Base-by-base conservation (phyloP, 352 stramenopile genomes). In the Globisporangium orthogonon region DNA sequence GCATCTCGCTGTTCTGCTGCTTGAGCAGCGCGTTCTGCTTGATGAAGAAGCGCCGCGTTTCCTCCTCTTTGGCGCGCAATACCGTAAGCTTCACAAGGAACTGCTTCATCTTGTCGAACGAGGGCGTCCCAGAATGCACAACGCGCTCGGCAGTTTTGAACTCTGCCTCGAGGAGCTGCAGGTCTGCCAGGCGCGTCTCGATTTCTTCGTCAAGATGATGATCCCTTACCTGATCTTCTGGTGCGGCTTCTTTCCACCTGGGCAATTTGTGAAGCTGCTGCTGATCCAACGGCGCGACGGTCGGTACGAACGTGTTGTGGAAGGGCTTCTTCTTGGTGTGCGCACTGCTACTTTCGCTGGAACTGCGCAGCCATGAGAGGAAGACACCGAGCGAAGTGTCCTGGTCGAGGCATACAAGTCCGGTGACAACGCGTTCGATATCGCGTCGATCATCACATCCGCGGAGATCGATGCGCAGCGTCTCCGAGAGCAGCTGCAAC, bases 101-200 rank as follows among this genome's bases (percentile, higher is more conserved):
- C 31, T 57, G 50, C 56, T 92, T 90, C 43, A 92, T 67, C 54
- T 90, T 92, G 17, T 92, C 77, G 50, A 90, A 90, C n/a, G 64
- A 74, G 2, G 78, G 76, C 0, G 70, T 59, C 0, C 82, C 82
- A 0, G 63, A 78, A 52, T 92, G 82, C 9, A 85, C 65, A 2
- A 67, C 57, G 0, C 77, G 74, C 51, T 92, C 82, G 0, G 82
- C 69, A 0, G 65, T 59, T 50, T 92, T 92, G 63, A 90, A 87
- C 6, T 70, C 74, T 0, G 48, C 15, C 58, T 92, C 82, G 9
- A 89, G 62, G 4, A 61, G 53, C 50, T 72, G 54, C 7, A 92
- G 37, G 37, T 89, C 74, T 0, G 54, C 49, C 11, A 86, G 47
- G 10, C 73, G 65, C 10, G 56, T 37, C 3, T 57, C 45, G 52